These are phyloP conservation scores for Casaregolazyma lundiana DNA, from an alignment of 1,139 yeast species.

Conservation along the genomic window DNA sequence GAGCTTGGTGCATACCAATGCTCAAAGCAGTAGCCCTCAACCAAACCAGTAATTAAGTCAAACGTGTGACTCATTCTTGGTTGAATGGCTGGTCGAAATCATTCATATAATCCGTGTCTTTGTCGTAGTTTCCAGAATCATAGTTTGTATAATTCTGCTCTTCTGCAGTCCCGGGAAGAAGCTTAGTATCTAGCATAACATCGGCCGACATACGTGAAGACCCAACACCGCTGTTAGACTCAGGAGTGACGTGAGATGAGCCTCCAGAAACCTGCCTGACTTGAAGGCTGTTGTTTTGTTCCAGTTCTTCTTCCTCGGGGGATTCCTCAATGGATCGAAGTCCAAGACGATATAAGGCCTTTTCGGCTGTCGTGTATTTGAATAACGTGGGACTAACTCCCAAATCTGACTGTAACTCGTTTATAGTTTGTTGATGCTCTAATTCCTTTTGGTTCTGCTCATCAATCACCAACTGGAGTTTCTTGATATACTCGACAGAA, in stretches of 20 bases:
- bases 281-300: neutral
- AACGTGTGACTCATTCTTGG: neutral
- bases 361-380: conserved; percentile 74
- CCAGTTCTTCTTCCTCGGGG: conserved; percentile 8
- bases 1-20: neutral
- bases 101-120: conserved; percentile 6
- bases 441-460: conserved; percentile 64
- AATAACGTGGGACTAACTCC: conserved; percentile 46
- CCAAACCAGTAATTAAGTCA: neutral
- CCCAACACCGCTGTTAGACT: neutral
- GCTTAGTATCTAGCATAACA: neutral
- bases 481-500: conserved; percentile 77
- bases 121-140: neutral
- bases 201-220: conserved; percentile 1
- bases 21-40: neutral
- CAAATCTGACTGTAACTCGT: conserved; percentile 45
- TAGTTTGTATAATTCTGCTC: neutral
- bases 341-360: conserved; percentile 70
- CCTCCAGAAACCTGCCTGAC: conserved; percentile 1
- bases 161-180: neutral
- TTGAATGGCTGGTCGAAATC: conserved; percentile 9
- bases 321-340: conserved; percentile 34
- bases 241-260: neutral
- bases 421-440: conserved; percentile 60
- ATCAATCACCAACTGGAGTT: conserved; percentile 71